Base-by-base conservation (phyloP, 2,329 filamentous ascomycete species). In the Emmonsiellopsis sp. region DNA sequence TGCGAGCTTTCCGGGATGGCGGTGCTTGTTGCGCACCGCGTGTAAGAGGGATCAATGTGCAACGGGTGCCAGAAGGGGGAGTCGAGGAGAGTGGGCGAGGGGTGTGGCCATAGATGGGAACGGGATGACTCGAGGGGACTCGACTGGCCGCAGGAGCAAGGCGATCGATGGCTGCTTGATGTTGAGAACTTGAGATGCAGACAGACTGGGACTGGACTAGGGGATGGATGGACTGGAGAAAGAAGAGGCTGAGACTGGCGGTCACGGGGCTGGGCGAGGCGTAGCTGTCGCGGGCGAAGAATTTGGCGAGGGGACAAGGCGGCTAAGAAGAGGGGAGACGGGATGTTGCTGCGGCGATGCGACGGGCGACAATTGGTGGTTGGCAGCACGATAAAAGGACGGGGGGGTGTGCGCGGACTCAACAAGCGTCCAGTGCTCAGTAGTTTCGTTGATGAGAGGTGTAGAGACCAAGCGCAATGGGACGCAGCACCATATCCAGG, bases 41-140 rank as follows among this genome's bases (percentile, higher is more conserved):
- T 26, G 16, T 10, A 26, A 10, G 3, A 35, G 30, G 48, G 20
- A 31, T 30, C 31, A 40, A 26, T 26, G 15, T 32, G 48, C 16
- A 26, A 41, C 10, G 48, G 31, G 10, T 10, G 48, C 15, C 30
- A 30, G 48, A 42, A 13, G 40, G n/a, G 34, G 37, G 26, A 7
- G 37, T 26, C 7, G 40, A 16, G 32, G 16, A 35, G 30, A 50
- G 40, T 35, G 32, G 15, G 16, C 32, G 16, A 48, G 45, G 45
- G 45, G 37, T 48, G 32, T 37, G 45, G 34, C 45, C 45, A 48
- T 51, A 45, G 40, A 45, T 44, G 32, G n/a, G 31, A 20, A 47
- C 16, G 15, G 44, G 42, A 45, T 20, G 32, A 20, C 15, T 35
- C 38, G 46, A 20, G 38, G 20, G 20, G 20, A 26, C 20, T 26